Percentiles rank a stretch among this genome's conserved stretches.
These are phyloP conservation scores for Aureobasidium leucospermi DNA, from an alignment of 2,329 filamentous ascomycete species.

Conservation along the genomic window DNA sequence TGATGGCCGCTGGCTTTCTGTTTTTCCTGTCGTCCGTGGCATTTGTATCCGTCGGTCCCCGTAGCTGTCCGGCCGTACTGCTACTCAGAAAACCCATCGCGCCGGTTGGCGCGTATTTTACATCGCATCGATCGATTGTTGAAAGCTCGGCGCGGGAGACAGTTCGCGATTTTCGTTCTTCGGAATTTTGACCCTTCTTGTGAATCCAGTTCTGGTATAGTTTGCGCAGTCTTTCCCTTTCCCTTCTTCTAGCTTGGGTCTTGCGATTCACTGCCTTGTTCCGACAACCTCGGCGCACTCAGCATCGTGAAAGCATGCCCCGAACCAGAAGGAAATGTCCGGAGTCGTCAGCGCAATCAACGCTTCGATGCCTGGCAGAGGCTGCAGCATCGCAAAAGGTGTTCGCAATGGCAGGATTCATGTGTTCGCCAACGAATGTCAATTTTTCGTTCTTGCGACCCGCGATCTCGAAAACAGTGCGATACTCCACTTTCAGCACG, in stretches of 20 bases:
- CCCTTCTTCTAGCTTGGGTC: neutral
- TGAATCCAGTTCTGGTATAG: neutral
- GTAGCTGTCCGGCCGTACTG: neutral
- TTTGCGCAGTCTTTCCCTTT: neutral
- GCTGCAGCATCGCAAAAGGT: neutral
- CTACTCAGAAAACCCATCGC: neutral
- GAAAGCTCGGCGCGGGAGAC: neutral
- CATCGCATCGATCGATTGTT: neutral
- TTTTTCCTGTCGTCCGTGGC: neutral
- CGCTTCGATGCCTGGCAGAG: neutral
- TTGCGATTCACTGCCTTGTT: neutral
- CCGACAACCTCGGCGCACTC: neutral
- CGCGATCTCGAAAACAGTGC: conserved; percentile 1
- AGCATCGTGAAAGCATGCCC: too few species aligned
- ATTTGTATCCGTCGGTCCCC: neutral
- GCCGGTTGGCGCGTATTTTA: neutral
- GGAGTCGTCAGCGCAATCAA: too few species aligned
- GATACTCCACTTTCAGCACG: conserved; percentile 9
- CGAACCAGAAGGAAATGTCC: too few species aligned
- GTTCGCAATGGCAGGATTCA: neutral
- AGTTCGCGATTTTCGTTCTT: neutral
- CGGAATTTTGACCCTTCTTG: neutral
- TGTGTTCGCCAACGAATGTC: neutral
- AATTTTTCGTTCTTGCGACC: conserved; percentile 1
- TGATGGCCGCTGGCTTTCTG: neutral